Evolutionary conservation across 306 rosid genomes (phyloP), one percentile per base, ranked within the genome.

Genomic region (Hylodesmum podocarpum): DNA sequence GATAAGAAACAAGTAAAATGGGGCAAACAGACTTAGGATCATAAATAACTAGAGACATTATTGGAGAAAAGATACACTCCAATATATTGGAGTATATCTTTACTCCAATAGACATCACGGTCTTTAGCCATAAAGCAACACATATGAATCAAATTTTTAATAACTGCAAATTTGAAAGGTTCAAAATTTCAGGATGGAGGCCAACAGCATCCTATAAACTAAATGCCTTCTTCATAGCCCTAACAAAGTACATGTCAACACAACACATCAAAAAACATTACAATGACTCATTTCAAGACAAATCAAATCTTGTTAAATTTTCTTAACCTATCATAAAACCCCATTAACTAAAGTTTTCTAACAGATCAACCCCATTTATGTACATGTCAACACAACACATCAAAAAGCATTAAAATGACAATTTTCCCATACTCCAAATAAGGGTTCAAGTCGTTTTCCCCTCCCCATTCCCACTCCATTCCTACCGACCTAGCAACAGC

Each of bases 1-100:
- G 51, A 85, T 72, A 73, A 78, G 77, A 70, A 40, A 25, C 14
- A 43, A 49, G 41, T 7, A 55, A 63, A 73, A 58, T 66, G 16
- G 43, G 37, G 72, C 37, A 49, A 80, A 78, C 40, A 46, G 19
- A 59, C 59, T 29, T 37, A 28, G 71, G 57, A 66, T 50, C 50
- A 59, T 62, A 77, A 24, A 61, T 58, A 73, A 53, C 55, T 53
- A 77, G 33, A 25, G 61, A 21, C 16, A 7, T 18, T n/a, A n/a
- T n/a, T n/a, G n/a, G n/a, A n/a, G n/a, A n/a, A n/a, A n/a, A n/a
- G n/a, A n/a, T n/a, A n/a, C n/a, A n/a, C n/a, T n/a, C n/a, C n/a
- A n/a, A n/a, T n/a, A n/a, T n/a, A n/a, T n/a, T n/a, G n/a, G n/a
- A n/a, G n/a, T n/a, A n/a, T n/a, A n/a, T n/a, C n/a, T n/a, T n/a